Percentiles rank a stretch among this genome's conserved stretches.
These are phyloP conservation scores for Tricholoma furcatifolium DNA, from an alignment of 768 basidiomycete species.

Conservation along the genomic window DNA sequence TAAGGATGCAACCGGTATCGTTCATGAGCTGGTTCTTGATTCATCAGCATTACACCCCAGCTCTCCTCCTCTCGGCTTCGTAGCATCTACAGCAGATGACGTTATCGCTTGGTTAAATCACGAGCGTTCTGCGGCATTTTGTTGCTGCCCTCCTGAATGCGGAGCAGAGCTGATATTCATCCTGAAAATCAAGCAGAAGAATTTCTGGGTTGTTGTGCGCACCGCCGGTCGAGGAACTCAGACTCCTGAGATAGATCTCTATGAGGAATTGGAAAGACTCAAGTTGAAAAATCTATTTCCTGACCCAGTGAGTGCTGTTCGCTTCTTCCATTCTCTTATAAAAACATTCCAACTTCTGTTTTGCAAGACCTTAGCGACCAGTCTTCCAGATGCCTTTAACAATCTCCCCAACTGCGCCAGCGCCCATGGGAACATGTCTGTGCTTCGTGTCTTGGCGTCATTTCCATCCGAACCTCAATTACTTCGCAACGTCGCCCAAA, in stretches of 20 bases:
- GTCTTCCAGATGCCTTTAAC: background rate
- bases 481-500: background rate
- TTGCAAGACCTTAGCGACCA: background rate
- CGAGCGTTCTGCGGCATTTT: background rate
- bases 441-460: background rate
- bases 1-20: background rate
- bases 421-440: background rate
- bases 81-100: background rate
- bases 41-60: background rate
- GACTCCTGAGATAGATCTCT: background rate
- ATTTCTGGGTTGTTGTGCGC: background rate
- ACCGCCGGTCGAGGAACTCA: background rate
- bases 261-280: background rate
- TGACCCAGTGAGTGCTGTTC: background rate
- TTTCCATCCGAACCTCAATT: background rate
- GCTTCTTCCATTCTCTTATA: background rate
- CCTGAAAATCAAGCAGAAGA: background rate
- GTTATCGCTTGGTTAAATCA: conserved; percentile 1
- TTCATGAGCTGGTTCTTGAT: background rate
- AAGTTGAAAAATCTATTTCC: background rate
- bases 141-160: background rate
- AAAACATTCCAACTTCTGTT: background rate
- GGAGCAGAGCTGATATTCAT: conserved; percentile 1
- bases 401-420: background rate
- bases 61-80: background rate